Evolutionary conservation across 1,284 basidiomycete species (phyloP), one percentile per base, ranked within the genome.

Genomic region (Ustilago curta): DNA sequence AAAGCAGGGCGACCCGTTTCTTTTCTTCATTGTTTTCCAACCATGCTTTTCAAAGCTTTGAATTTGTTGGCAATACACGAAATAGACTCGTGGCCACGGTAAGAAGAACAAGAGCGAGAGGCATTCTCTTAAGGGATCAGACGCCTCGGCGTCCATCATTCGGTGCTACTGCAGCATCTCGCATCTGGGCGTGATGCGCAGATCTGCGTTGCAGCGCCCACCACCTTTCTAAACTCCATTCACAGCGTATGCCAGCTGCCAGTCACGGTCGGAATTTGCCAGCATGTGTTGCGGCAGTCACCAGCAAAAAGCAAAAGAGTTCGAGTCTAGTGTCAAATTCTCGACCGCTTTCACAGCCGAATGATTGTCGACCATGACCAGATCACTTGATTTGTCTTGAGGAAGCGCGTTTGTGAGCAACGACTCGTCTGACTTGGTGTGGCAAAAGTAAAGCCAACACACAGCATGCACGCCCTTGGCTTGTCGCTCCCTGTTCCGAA

Each of bases 131-230:
- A 14, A 12, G 35, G 35, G 35, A 37, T 37, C 35, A 14, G 12
- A 37, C 35, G 35, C 35, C 35, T 37, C 35, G 35, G 35, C 35
- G 35, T 37, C 35, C 9, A 37, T 37, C 35, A 37, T 37, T 37
- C 35, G 35, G 35, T 37, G 35, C 35, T 37, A 18, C 45, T 29
- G 45, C 45, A 47, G 27, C 45, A 47, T 47, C 45, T 47, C 45
- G 45, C 45, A 37, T 18, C 25, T 23, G 27, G 5, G 29, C n/a
- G 25, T 18, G 45, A 14, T 47, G 45, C 29, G 31, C 8, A 48
- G 47, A 48, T 48, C 47, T 19, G n/a, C 47, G 12, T 31, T 19
- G 47, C 47, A 48, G 27, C 29, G 47, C 47, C 23, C 14, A 47
- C 16, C 23, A 14, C 19, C 40, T 8, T 42, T 19, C 47, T 11